These are phyloP conservation scores for Aspergillus tubingensis DNA, from an alignment of 2,329 filamentous ascomycete species.

Conservation along the genomic window DNA sequence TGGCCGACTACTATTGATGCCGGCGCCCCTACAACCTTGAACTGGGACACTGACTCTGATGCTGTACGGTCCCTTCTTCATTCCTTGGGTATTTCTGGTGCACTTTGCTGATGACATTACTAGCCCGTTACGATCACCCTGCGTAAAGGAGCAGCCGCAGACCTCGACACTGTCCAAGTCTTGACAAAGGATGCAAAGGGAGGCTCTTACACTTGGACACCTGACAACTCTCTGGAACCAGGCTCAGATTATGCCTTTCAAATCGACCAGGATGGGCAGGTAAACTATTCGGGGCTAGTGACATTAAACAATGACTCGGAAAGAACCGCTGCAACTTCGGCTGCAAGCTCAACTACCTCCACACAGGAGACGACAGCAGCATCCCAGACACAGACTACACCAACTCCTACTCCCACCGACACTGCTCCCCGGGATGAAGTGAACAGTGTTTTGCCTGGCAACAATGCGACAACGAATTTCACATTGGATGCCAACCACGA, in stretches of 20 bases:
- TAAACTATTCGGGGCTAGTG: slow-evolving; percentile 61
- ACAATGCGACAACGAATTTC: slow-evolving; percentile 22
- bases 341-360: neutral
- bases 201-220: slow-evolving; percentile 56
- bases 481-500: slow-evolving; percentile 15
- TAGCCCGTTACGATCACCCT: slow-evolving; percentile 60
- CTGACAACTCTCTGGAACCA: slow-evolving; percentile 44
- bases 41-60: slow-evolving; percentile 49
- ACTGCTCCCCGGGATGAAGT: slow-evolving; percentile 15
- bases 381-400: neutral
- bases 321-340: neutral
- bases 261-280: slow-evolving; percentile 53
- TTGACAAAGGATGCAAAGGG: slow-evolving; percentile 50
- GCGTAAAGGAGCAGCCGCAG: slow-evolving; percentile 52
- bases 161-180: slow-evolving; percentile 54
- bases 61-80: slow-evolving; percentile 25
- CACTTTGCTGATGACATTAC: slow-evolving; percentile 17
- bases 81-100: neutral
- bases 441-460: slow-evolving; percentile 19
- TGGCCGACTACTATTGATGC: slow-evolving; percentile 51
- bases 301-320: slow-evolving; percentile 38
- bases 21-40: slow-evolving; percentile 53
- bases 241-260: slow-evolving; percentile 60
- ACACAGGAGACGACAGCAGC: neutral
- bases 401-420: slow-evolving; percentile 14